Evolutionary conservation across 2,329 filamentous ascomycete species (phyloP), one percentile per base, ranked within the genome.

Genomic region (Trichocomaceae sp.): DNA sequence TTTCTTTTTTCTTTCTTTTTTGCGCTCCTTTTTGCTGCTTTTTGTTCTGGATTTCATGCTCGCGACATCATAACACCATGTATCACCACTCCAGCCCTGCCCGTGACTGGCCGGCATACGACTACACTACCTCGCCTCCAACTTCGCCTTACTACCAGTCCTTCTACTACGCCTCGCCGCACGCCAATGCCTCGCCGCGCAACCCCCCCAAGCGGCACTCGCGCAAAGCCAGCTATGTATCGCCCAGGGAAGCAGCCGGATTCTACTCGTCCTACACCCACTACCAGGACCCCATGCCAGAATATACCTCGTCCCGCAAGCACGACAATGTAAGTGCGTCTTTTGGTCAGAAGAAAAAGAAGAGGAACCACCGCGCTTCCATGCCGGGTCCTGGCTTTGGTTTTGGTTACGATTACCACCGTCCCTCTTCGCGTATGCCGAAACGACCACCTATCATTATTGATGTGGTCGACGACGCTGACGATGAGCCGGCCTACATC

Each of bases 241-340:
- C 74, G 66, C 72, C 72, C 47, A 69, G 67, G 57, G 71, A 73
- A 29, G 63, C 69, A 29, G 63, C 69, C 49, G 69, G 68, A 56
- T 75, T 68, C 66, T 69, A 76, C 59, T 73, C 77, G 59, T 72
- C 73, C 50, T 74, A 75, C 59, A 72, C 72, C 50, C 67, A 69
- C 56, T 77, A 75, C 64, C 75, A 79, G 62, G 73, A 78, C 47
- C 58, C 68, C 50, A 70, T 69, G 62, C 72, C 72, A 65, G 70
- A 77, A 69, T 70, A 79, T 76, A 69, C 76, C 74, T 73, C 74
- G 72, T 75, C 79, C 72, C 73, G 70, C 66, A 75, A 75, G 68
- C 77, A 80, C 71, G 81, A 84, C 73, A 79, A 81, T 84, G 83
- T 85, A 84, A 85, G 83, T 85, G 78, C 77, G 77, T 79, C 75